Evolutionary conservation across 805 yeast genomes (phyloP), one percentile per base, ranked within the genome.

Genomic region (Candida namnaoensis): DNA sequence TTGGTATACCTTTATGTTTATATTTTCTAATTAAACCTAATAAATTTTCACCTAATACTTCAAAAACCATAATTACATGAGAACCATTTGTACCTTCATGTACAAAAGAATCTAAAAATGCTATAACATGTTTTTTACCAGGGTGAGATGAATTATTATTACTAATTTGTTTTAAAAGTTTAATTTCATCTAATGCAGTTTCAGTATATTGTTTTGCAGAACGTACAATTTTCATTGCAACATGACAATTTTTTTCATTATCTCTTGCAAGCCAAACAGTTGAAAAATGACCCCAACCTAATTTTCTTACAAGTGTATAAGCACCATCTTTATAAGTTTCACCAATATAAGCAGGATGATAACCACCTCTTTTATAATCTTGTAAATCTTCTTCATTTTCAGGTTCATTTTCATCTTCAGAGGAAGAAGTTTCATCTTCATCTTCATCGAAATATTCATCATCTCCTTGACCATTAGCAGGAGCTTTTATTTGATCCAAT

Each of bases 201-300:
- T 86, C 96, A 3, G 96, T 79, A 58, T 91, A 93, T 49, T 87
- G 90, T 41, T 77, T 76, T 13, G 96, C 96, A 52, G 95, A 82
- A 47, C 96, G 74, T 25, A 93, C 97, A 51, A 93, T 82, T 60
- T 93, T 93, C 73, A 93, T 74, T 2, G 99, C 99, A 23, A 93
- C 98, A 57, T 85, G 96, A 38, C 74, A 65, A 45, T 74, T 70
- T 42, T 69, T 66, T 39, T 76, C 76, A n/a, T 52, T 48, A 44
- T 77, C 81, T 45, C 65, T 72, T 5, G 96, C 98, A 27, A 86
- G 68, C 97, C 96, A 90, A 23, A 87, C 97, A 1, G 96, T 93
- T 26, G 95, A 82, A 58, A 93, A 93, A 63, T 93, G 97, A 32
- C 99, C 99, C 99, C 99, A 93, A 1, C 99, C 99, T 5, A 93